These are phyloP conservation scores for Smallanthus sonchifolius DNA, from an alignment of 129 eudicot species.

Conservation along the genomic window DNA sequence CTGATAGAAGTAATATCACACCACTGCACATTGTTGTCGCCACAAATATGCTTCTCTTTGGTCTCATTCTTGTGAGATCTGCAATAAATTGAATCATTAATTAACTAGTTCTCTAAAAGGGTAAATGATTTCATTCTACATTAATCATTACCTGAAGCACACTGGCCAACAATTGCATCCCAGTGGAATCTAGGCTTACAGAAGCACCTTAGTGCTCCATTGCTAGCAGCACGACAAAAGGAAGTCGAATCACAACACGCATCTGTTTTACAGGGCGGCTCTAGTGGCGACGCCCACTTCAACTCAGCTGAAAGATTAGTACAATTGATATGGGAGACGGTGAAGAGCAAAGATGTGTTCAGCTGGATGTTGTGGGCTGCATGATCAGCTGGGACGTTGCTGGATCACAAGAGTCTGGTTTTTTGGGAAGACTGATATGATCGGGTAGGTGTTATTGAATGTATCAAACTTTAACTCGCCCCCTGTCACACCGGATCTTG, in stretches of 20 bases:
- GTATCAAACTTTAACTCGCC: constrained; percentile 46
- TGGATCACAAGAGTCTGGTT: constrained; percentile 39
- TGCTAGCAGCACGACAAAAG: constrained; percentile 13
- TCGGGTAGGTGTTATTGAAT: constrained; percentile 36
- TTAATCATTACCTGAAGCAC: constrained; percentile 26
- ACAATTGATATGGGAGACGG: constrained; percentile 52
- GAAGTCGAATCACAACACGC: constrained; percentile 24
- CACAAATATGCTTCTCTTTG: constrained; percentile 8
- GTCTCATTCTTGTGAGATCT: constrained; percentile 6
- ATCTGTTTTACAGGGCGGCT: constrained; percentile 43
- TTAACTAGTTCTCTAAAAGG: background rate
- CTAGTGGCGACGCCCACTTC: constrained; percentile 47
- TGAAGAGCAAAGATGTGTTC: constrained; percentile 41
- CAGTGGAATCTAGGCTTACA: constrained; percentile 45
- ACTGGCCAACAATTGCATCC: constrained; percentile 42
- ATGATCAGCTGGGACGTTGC: constrained; percentile 32
- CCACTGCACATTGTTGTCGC: constrained; percentile 17
- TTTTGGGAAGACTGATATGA: constrained; percentile 40
- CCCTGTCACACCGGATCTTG: constrained; percentile 41
- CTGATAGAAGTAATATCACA: constrained; percentile 4
- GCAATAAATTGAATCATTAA: background rate
- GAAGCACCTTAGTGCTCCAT: constrained; percentile 37
- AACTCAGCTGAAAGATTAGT: constrained; percentile 52
- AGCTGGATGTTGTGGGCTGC: constrained; percentile 35
- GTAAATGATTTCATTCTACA: background rate